Evolutionary conservation across 129 eudicot species (phyloP), one percentile per base, ranked within the genome.

Genomic region (Artemisia annua): DNA sequence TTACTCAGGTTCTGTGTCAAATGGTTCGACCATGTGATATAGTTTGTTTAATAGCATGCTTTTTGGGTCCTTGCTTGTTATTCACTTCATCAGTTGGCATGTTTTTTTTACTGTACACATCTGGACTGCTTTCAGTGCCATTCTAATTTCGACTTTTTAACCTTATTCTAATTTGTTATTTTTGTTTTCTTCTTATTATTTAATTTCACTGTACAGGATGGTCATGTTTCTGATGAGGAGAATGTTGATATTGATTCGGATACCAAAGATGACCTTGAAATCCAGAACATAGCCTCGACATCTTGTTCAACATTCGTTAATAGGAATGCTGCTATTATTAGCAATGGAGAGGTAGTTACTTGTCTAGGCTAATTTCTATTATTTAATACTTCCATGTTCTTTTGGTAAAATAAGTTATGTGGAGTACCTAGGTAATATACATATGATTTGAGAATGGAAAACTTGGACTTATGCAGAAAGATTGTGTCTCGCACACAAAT

Each of bases 231-330:
- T 75, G 85, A 73, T 43, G 90, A 74, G 10, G 92, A 79, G 2
- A 63, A 73, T 75, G 85, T 48, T 8, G 71, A 67, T 70, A 69
- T 76, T 79, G 83, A 87, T 65, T 91, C 89, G 97, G 75, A 79
- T 64, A 78, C 90, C 3, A 92, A 91, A 18, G 96, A 91, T 63
- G 96, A 91, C 26, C 78, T 72, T 22, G 97, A 91, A 68, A 82
- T 61, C 11, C 17, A 74, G 63, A 76, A 74, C 64, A 62, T 68
- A 58, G 71, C 81, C 76, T n/a, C 80, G 16, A 53, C 89, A 56
- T 74, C 86, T 32, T 59, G 78, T 62, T 56, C 81, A 58, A 63
- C 65, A 52, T 32, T 60, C 12, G 65, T 86, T 43, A 48, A 81
- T 66, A 63, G 60, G 7, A 67, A 70, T 75, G 48, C 72, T 60